Evolutionary conservation across 225 moss, liverwort and hornwort genomes (phyloP), one percentile per base, ranked within the genome.

Genomic region (Takakia lepidozioides): DNA sequence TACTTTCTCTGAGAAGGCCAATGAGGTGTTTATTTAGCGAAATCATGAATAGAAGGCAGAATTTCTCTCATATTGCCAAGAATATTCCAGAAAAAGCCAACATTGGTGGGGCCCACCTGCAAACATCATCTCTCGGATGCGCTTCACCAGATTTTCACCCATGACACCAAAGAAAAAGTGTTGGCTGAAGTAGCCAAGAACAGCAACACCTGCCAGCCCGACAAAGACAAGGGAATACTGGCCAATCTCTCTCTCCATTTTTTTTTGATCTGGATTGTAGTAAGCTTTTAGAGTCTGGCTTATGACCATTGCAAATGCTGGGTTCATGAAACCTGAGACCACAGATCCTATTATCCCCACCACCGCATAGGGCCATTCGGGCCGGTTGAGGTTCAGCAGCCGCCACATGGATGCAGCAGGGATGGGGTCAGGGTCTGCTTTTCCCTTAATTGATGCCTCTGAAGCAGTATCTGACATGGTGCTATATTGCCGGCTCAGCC

Each of bases 51-150:
- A n/a, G n/a, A n/a, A n/a, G n/a, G n/a, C n/a, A n/a, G n/a, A n/a
- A n/a, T n/a, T n/a, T n/a, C n/a, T n/a, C n/a, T n/a, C n/a, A n/a
- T n/a, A n/a, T n/a, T n/a, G n/a, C n/a, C n/a, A n/a, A n/a, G n/a
- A n/a, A n/a, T n/a, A n/a, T n/a, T n/a, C n/a, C n/a, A n/a, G n/a
- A n/a, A n/a, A n/a, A n/a, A n/a, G n/a, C n/a, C n/a, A n/a, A n/a
- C n/a, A n/a, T n/a, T n/a, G n/a, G n/a, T n/a, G n/a, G n/a, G n/a
- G 32, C 26, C 21, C 19, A 66, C 66, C 27, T 46, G 59, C 32
- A 47, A 66, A 66, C 58, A 66, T 66, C 66, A 59, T 59, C 35
- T 66, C 66, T 13, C 66, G 51, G 14, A 66, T 53, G 18, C 66
- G 66, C 34, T 59, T 66, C 19, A 53, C 59, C 8, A 66, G 47